Evolutionary conservation across 805 yeast genomes (phyloP).

Genomic region (Starmerella riodocensis): DNA sequence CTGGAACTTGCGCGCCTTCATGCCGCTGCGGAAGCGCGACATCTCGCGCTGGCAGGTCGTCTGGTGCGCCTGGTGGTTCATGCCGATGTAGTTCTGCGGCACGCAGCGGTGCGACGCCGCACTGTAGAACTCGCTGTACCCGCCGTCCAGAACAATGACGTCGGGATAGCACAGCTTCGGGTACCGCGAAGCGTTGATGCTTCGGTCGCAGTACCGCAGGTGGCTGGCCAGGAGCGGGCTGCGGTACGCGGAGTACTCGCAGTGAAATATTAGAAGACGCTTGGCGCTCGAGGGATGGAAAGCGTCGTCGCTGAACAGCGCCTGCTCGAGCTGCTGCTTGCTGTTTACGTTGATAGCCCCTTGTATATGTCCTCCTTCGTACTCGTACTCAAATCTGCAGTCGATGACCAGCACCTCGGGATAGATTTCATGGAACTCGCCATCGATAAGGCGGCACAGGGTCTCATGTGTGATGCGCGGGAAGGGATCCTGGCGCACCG

Average conservation of each 20-base stretch:
- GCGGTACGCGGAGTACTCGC: slow-evolving; percentile 84
- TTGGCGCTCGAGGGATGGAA: slow-evolving; percentile 19
- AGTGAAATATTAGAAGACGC: slow-evolving; percentile 67
- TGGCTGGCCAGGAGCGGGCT: slow-evolving; percentile 92
- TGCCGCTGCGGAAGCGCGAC: slow-evolving; percentile 38
- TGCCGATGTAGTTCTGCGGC: slow-evolving; percentile 72
- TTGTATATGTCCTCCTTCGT: slow-evolving; percentile 78
- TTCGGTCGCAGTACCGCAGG: slow-evolving; percentile 71
- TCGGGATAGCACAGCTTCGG: slow-evolving; percentile 82
- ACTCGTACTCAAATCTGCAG: slow-evolving; percentile 89
- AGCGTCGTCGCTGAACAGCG: slow-evolving; percentile 29
- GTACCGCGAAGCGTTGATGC: slow-evolving; percentile 55
- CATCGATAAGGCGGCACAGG: slow-evolving; percentile 45
- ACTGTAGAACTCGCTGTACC: slow-evolving; percentile 68
- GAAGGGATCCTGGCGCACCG: slow-evolving; percentile 44
- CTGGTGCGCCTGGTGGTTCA: slow-evolving; percentile 49
- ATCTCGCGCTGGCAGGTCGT: slow-evolving; percentile 41
- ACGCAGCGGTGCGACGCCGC: slow-evolving; percentile 44
- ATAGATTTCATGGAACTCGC: slow-evolving; percentile 39
- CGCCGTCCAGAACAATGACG: slow-evolving; percentile 78
- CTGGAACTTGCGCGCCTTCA: slow-evolving; percentile 23
- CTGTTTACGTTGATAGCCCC: slow-evolving; percentile 69
- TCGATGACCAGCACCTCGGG: slow-evolving; percentile 55
- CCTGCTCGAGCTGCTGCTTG: slow-evolving; percentile 51
- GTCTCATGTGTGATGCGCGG: slow-evolving; percentile 54